Conservation (phyloP, 495 filamentous ascomycete species). For the Aspergillus conjunctus region DNA sequence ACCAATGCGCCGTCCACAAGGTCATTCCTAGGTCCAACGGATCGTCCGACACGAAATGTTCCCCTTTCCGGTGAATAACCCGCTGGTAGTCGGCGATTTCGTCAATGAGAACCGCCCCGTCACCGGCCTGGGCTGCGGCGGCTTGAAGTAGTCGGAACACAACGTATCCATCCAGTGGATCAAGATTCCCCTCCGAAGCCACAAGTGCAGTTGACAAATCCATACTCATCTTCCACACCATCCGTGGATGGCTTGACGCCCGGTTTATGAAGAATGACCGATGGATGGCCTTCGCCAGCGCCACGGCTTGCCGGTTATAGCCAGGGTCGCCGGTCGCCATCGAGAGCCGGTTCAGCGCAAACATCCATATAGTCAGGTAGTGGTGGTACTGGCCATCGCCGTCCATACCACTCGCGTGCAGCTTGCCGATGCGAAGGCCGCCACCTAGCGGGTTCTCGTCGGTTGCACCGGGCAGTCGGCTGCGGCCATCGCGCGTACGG, state of each 20-base stretch:
- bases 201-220: conserved; percentile 56
- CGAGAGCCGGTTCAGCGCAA: conserved; percentile 62
- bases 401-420: conserved; percentile 52
- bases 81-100: conserved; percentile 63
- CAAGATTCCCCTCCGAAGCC: conserved; percentile 58
- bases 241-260: conserved; percentile 37
- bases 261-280: conserved; percentile 54
- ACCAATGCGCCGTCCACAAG: conserved; percentile 64
- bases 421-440: conserved; percentile 66
- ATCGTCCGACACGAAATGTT: conserved; percentile 54
- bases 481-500: conserved; percentile 51
- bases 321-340: conserved; percentile 49
- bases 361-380: conserved; percentile 73
- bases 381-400: conserved; percentile 70
- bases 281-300: conserved; percentile 62
- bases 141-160: conserved; percentile 57
- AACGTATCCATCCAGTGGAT: conserved; percentile 63
- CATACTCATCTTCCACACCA: conserved; percentile 66
- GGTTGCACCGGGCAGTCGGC: conserved; percentile 55
- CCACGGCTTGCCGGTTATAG: conserved; percentile 59
- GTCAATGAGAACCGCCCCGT: conserved; percentile 38
- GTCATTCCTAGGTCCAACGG: conserved; percentile 67
- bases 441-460: conserved; percentile 58
- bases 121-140: conserved; percentile 34
- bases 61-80: conserved; percentile 54